Conservation (phyloP, 495 filamentous ascomycete species). For the Glarea lozoyensis region DNA sequence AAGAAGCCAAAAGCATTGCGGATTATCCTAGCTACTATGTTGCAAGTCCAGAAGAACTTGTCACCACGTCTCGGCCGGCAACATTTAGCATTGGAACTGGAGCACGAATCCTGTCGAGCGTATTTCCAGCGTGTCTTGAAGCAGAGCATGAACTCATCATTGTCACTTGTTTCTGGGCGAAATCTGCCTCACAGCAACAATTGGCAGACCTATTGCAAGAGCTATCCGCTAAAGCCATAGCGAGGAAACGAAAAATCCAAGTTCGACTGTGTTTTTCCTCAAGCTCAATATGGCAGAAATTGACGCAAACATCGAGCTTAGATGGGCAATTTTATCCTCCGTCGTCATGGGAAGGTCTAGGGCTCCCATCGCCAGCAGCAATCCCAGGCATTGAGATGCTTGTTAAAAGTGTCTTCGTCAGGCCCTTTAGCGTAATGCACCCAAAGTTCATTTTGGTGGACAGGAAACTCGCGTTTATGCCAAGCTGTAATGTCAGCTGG, state of each 20-base stretch:
- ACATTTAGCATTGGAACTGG: slow-evolving; percentile 17
- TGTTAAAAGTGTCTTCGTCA: slow-evolving; percentile 62
- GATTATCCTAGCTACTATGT: slow-evolving; percentile 13
- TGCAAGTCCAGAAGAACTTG: slow-evolving; percentile 5
- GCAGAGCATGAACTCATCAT: slow-evolving; percentile 57
- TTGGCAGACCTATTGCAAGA: slow-evolving; percentile 24
- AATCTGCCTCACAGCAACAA: slow-evolving; percentile 40
- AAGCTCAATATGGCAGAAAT: slow-evolving; percentile 54
- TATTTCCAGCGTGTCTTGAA: slow-evolving; percentile 45
- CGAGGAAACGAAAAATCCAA: slow-evolving; percentile 28
- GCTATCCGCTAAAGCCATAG: slow-evolving; percentile 16
- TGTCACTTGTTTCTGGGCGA: slow-evolving; percentile 72
- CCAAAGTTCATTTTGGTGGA: slow-evolving; percentile 69
- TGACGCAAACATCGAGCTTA: slow-evolving; percentile 50
- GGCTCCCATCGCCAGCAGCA: slow-evolving; percentile 43
- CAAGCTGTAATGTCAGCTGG: slow-evolving; percentile 70
- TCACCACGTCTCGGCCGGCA: slow-evolving; percentile 10
- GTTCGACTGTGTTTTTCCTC: slow-evolving; percentile 61
- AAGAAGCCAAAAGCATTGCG: background rate
- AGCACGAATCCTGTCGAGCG: slow-evolving; percentile 17
- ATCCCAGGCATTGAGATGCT: slow-evolving; percentile 50
- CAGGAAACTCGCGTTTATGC: slow-evolving; percentile 46
- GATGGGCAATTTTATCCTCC: slow-evolving; percentile 49
- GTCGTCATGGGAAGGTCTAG: slow-evolving; percentile 45
- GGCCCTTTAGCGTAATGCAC: slow-evolving; percentile 69